A percentile compares a stretch with the other conserved stretches of the same genome.
Conservation (phyloP, 2,329 filamentous ascomycete genomes). For the Chaetomiaceae sp. region DNA sequence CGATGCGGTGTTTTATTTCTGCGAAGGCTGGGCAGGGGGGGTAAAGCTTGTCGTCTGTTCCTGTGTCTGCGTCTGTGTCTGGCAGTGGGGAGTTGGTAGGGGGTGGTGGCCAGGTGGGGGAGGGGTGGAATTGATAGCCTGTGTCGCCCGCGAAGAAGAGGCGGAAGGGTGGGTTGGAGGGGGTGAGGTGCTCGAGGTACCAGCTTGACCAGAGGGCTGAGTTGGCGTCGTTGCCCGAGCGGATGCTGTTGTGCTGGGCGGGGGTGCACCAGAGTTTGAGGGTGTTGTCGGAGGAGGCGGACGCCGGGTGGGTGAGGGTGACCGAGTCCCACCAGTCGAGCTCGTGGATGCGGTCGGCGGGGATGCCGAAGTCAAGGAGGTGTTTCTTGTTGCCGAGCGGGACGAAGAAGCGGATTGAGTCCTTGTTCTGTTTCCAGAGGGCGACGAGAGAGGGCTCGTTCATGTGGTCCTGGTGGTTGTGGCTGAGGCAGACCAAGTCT, state of each 20-base stretch:
- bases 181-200: constrained; percentile 42
- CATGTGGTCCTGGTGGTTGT: constrained; percentile 55
- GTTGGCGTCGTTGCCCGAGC: constrained; percentile 53
- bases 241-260: constrained; percentile 61
- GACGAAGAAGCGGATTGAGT: constrained; percentile 56
- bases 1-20: constrained; percentile 23
- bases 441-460: constrained; percentile 41
- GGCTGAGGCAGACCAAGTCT: constrained; percentile 48
- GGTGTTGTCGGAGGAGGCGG: constrained; percentile 17
- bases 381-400: constrained; percentile 62
- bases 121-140: constrained; percentile 47
- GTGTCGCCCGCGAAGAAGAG: constrained; percentile 68
- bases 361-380: constrained; percentile 56
- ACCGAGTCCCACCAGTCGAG: constrained; percentile 72
- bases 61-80: too few species aligned
- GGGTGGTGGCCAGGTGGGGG: constrained; percentile 21
- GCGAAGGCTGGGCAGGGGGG: constrained; percentile 26
- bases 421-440: constrained; percentile 35
- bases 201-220: constrained; percentile 66
- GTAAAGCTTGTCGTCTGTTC: too few species aligned
- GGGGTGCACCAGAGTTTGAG: constrained; percentile 62
- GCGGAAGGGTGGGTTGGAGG: constrained; percentile 36
- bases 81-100: neutral
- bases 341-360: constrained; percentile 54
- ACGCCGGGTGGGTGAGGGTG: constrained; percentile 37